phyloP scores from a whole-genome alignment of 345 rosid species.

The Noccaea bulbosa region DNA sequence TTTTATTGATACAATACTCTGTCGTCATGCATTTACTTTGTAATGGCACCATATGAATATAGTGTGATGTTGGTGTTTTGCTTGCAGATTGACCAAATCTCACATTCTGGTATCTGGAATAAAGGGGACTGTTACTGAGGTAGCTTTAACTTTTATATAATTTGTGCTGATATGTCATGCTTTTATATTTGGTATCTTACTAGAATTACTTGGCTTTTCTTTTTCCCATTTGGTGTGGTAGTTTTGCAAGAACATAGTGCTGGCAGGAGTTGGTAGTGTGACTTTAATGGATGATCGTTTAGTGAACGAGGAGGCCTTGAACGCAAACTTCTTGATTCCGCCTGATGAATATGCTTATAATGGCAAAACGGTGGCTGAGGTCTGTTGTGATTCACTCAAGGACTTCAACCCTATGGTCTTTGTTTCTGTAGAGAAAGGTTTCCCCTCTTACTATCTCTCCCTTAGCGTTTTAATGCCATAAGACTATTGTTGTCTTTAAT shows the following conservation, averaged over 20 bases:
- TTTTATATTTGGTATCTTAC: not conserved
- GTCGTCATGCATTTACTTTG: too few species aligned
- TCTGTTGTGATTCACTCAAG: slow-evolving; percentile 78
- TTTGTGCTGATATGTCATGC: not conserved
- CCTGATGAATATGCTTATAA: slow-evolving; percentile 56
- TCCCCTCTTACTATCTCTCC: not conserved
- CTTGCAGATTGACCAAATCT: slow-evolving; percentile 74
- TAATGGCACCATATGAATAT: slow-evolving; percentile 9
- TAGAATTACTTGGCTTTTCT: not conserved
- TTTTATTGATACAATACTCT: not conserved
- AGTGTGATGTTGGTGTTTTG: slow-evolving; percentile 30
- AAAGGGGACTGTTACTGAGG: slow-evolving; percentile 90
- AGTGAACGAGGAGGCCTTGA: slow-evolving; percentile 61
- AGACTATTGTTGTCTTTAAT: not conserved
- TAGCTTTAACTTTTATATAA: slow-evolving; percentile 20
- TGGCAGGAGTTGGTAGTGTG: slow-evolving; percentile 92
- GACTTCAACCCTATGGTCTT: slow-evolving; percentile 95
- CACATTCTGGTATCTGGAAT: slow-evolving; percentile 80
- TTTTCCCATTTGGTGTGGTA: slow-evolving; percentile 38
- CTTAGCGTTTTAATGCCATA: not conserved
- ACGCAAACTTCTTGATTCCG: slow-evolving; percentile 78
- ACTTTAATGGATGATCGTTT: slow-evolving; percentile 78
- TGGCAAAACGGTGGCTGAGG: slow-evolving; percentile 80
- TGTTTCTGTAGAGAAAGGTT: slow-evolving; percentile 82
- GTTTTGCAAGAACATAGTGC: slow-evolving; percentile 97